Conservation (phyloP, 495 filamentous ascomycete species). For the Cryomyces antarcticus region DNA sequence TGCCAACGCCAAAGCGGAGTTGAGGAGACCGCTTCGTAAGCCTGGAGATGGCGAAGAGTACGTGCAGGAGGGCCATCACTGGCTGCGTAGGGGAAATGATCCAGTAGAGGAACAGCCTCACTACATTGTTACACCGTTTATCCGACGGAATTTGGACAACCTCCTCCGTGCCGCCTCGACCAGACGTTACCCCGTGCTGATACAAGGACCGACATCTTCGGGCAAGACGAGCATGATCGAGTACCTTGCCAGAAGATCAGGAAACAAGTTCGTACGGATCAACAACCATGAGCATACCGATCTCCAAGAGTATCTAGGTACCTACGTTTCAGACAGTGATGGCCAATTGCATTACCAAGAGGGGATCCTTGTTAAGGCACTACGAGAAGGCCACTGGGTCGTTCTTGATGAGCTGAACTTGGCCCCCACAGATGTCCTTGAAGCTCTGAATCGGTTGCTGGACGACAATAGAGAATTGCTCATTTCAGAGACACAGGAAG, state of each 20-base stretch:
- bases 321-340: constrained; percentile 69
- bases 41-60: constrained; percentile 60
- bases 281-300: constrained; percentile 99
- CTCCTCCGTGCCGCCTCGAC: constrained; percentile 83
- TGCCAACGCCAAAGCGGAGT: constrained; percentile 41
- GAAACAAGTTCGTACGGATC: constrained; percentile 92
- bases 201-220: constrained; percentile 90
- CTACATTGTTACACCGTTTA: constrained; percentile 92
- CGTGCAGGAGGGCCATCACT: constrained; percentile 82
- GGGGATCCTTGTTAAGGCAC: constrained; percentile 77
- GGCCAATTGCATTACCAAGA: constrained; percentile 82
- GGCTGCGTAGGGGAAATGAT: constrained; percentile 58
- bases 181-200: constrained; percentile 76
- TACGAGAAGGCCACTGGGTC: constrained; percentile 90
- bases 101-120: constrained; percentile 50
- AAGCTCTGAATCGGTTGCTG: constrained; percentile 81
- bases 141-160: constrained; percentile 84
- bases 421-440: constrained; percentile 87
- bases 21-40: constrained; percentile 51
- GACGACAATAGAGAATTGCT: constrained; percentile 97
- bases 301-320: constrained; percentile 90
- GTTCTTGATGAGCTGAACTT: constrained; percentile 94
- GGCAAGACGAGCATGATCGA: constrained; percentile 99
- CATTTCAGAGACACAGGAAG: constrained; percentile 90
- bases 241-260: constrained; percentile 83